Evolutionary conservation across 2,329 filamentous ascomycete species (phyloP), one percentile per base, ranked within the genome.

Genomic region (Penicillium sp.): DNA sequence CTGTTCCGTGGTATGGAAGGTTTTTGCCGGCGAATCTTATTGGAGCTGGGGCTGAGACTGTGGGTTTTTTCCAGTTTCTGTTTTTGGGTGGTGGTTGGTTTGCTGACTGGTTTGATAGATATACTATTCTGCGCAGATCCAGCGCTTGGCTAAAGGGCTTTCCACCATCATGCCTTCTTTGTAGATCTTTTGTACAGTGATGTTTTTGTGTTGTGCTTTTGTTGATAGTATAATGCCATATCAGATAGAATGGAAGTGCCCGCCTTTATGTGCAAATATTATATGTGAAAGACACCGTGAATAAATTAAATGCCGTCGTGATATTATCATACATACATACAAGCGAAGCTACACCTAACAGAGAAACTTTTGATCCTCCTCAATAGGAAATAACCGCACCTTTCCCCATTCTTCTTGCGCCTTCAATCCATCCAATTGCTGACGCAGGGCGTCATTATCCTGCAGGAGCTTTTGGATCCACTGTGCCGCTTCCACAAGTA

Each of bases 11-110:
- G 29, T 61, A 57, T 57, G 51, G 45, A 45, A 41, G 53, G n/a
- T 59, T 59, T 40, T 47, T 72, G 47, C 63, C 67, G 43, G 42
- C 59, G 34, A 57, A 60, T 58, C 35, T 62, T 27, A 51, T 70
- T 47, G 67, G 69, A 16, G 69, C 67, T 43, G 69, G 69, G 10
- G 56, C 61, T 49, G 69, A 72, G 51, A 64, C 40, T 57, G 69
- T 71, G 56, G 54, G 68, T 65, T 57, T 55, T 30, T 35, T 36
- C 27, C 9, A 35, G 18, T 44, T 23, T 27, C 26, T 47, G 41
- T 39, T 47, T 36, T 44, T n/a, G n/a, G 4, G 23, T 18, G 2
- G 30, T 34, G 10, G 32, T 14, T 34, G n/a, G n/a, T 34, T 23
- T 48, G 40, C 62, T 64, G 32, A 63, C 45, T 30, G 5, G 10